Evolutionary conservation across 202 grass and related monocot species (phyloP).

Genomic region (Panicum virgatum): DNA sequence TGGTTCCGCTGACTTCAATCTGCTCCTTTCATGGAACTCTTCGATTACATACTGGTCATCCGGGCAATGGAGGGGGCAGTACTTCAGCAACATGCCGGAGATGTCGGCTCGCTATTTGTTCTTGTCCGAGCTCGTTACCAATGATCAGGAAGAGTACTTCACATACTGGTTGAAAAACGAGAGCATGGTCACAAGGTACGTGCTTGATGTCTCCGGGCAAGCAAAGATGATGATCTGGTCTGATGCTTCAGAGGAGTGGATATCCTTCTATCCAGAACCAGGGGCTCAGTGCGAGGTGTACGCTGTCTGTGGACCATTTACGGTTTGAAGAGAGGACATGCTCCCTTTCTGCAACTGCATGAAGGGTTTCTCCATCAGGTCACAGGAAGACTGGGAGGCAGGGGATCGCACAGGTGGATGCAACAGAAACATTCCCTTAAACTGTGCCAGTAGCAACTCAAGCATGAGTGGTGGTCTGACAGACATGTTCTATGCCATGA

Average conservation of each 20-base stretch:
- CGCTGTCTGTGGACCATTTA: constrained; percentile 46
- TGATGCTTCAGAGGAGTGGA: constrained; percentile 16
- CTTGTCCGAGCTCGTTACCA: neutral
- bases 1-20: neutral
- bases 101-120: neutral
- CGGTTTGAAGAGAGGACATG: constrained; percentile 31
- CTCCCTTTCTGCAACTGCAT: constrained; percentile 40
- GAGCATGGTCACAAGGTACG: neutral
- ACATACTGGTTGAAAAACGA: constrained; percentile 9
- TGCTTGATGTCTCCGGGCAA: constrained; percentile 36
- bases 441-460: constrained; percentile 14
- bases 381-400: constrained; percentile 34
- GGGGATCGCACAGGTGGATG: constrained; percentile 48
- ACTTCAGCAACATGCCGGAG: constrained; percentile 30
- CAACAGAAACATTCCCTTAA: constrained; percentile 24
- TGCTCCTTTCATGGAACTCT: constrained; percentile 38
- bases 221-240: constrained; percentile 27
- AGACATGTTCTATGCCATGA: constrained; percentile 37
- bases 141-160: neutral
- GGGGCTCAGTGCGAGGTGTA: constrained; percentile 47
- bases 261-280: constrained; percentile 11
- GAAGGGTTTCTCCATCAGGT: constrained; percentile 38
- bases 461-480: neutral
- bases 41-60: constrained; percentile 29
- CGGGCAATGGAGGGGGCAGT: constrained; percentile 41